phyloP scores from a whole-genome alignment of 163 green algal species.

The Scenedesmus sp. region DNA sequence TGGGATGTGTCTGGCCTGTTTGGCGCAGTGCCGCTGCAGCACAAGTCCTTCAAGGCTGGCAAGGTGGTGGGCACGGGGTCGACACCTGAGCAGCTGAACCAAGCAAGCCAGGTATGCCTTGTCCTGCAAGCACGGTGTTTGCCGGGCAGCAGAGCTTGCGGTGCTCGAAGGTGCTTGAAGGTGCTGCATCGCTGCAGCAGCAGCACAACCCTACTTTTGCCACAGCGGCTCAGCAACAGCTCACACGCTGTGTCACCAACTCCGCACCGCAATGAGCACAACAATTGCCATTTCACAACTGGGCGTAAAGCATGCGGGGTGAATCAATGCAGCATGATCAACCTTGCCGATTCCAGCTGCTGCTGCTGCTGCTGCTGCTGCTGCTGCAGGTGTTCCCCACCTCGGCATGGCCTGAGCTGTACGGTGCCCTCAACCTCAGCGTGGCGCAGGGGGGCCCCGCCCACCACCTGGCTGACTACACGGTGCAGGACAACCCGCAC shows the following conservation, averaged over 20 bases:
- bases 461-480: constrained; percentile 54
- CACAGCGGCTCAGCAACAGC: too few relatives aligned
- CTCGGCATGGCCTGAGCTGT: constrained; percentile 41
- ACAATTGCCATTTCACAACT: too few relatives aligned
- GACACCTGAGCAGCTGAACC: constrained; percentile 41
- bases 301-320: too few relatives aligned
- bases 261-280: too few relatives aligned
- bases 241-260: too few relatives aligned
- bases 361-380: background rate
- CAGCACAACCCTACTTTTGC: background rate
- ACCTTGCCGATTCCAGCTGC: background rate
- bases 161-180: background rate
- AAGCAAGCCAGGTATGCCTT: constrained; percentile 21
- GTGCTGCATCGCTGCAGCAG: background rate
- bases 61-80: constrained; percentile 26
- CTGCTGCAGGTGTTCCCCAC: constrained; percentile 56
- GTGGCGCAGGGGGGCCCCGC: constrained; percentile 9
- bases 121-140: background rate
- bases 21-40: constrained; percentile 44
- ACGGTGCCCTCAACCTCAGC: constrained; percentile 14
- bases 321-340: background rate
- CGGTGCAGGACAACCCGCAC: constrained; percentile 50
- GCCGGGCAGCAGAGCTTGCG: background rate
- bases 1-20: constrained; percentile 57
- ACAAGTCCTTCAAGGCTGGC: background rate